Conservation (phyloP, 441 rosid species). For the Pelargonium myrrhifolium region DNA sequence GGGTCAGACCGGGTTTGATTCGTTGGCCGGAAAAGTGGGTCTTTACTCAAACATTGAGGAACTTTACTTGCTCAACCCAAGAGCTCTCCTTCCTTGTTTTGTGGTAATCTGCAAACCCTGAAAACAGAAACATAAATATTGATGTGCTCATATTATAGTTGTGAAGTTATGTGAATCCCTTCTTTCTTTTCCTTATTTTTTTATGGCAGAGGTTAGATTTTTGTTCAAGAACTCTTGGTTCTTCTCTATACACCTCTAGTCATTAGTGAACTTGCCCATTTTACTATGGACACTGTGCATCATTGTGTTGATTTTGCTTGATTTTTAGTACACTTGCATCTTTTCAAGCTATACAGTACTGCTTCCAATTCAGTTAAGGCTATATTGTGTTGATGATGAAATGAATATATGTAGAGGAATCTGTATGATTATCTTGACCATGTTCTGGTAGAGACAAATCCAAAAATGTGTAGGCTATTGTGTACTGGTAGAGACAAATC, state of each 20-base stretch:
- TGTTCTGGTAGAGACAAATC: not conserved
- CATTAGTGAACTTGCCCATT: not conserved
- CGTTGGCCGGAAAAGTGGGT: conserved; percentile 92
- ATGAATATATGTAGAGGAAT: not conserved
- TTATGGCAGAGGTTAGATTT: conserved; percentile 18
- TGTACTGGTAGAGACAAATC: not conserved
- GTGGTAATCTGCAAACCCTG: conserved; percentile 82
- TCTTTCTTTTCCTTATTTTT: not conserved
- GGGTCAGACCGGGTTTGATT: conserved; percentile 81
- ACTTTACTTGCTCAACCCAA: conserved; percentile 83
- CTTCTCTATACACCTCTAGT: conserved; percentile 15
- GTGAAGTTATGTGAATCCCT: conserved; percentile 20
- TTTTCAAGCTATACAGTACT: too few species aligned
- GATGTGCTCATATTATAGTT: not conserved
- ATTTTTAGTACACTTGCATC: not conserved
- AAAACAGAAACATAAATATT: conserved; percentile 14
- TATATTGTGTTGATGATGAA: too few species aligned
- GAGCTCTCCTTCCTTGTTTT: conserved; percentile 92
- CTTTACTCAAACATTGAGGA: conserved; percentile 84
- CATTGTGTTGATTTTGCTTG: conserved; percentile 3
- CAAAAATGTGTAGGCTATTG: too few species aligned
- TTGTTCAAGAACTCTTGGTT: conserved; percentile 23
- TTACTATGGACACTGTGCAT: not conserved
- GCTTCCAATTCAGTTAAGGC: too few species aligned
- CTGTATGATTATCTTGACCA: not conserved